Evolutionary conservation across 495 filamentous ascomycete species (phyloP).

Genomic region (Lasiosphaeria miniovina): DNA sequence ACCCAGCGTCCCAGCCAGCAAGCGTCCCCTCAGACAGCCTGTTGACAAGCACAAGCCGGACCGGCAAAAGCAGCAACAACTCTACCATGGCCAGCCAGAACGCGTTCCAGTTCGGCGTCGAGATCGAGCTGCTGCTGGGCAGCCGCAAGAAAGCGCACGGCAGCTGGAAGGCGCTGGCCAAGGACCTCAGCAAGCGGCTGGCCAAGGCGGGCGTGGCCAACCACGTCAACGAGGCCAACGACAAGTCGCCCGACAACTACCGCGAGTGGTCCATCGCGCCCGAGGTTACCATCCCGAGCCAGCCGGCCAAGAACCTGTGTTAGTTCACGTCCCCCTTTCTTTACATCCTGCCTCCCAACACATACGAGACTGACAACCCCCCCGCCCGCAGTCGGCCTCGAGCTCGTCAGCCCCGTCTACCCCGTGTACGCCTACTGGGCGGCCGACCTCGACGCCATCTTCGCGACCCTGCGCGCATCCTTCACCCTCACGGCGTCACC

Average conservation of each 20-base stretch:
- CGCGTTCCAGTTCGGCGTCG: constrained; percentile 29
- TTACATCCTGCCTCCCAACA: background rate
- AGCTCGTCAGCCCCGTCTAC: constrained; percentile 32
- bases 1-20: no score
- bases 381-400: constrained; percentile 23
- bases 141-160: constrained; percentile 20
- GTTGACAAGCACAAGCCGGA: no score
- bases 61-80: background rate
- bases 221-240: constrained; percentile 24
- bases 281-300: constrained; percentile 27
- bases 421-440: constrained; percentile 18
- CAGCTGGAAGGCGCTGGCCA: constrained; percentile 26
- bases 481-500: constrained; percentile 16
- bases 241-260: constrained; percentile 26
- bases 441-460: constrained; percentile 23
- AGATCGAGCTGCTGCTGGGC: constrained; percentile 30
- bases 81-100: constrained; percentile 6
- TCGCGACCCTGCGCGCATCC: constrained; percentile 15
- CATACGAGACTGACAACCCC: background rate
- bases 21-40: no score
- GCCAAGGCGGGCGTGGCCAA: constrained; percentile 24
- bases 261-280: constrained; percentile 29
- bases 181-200: constrained; percentile 25
- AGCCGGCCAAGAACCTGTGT: constrained; percentile 26
- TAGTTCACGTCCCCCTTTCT: background rate